phyloP scores from a whole-genome alignment of 257 asterid species.

The Plantago major region DNA sequence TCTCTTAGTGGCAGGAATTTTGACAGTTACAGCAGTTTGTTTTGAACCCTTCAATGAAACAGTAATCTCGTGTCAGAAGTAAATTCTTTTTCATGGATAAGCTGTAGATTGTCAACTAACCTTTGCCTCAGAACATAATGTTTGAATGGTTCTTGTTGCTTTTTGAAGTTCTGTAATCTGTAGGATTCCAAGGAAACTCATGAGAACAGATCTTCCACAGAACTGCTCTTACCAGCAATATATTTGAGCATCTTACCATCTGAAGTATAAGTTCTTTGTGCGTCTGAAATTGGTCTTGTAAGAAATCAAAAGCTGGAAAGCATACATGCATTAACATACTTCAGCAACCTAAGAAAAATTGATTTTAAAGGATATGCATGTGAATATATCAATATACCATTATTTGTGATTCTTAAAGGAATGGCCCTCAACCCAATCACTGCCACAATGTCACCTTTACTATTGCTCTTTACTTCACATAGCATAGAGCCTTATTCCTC shows the following conservation, averaged over 20 bases:
- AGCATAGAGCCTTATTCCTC: too few relatives aligned
- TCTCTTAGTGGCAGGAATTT: constrained; percentile 82
- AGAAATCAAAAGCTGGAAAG: constrained; percentile 69
- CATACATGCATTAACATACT: not conserved
- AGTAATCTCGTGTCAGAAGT: constrained; percentile 16
- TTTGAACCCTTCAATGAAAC: constrained; percentile 56
- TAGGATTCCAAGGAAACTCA: constrained; percentile 15
- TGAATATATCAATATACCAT: not conserved
- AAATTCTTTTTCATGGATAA: constrained; percentile 6
- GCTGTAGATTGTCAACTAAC: constrained; percentile 31
- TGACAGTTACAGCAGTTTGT: constrained; percentile 65
- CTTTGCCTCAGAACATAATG: constrained; percentile 89
- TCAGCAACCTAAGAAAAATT: too few relatives aligned
- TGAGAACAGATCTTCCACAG: constrained; percentile 14
- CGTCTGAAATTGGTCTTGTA: constrained; percentile 53
- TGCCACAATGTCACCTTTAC: too few relatives aligned
- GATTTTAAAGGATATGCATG: not conserved
- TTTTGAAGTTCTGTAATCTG: constrained; percentile 87
- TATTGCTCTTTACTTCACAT: too few relatives aligned
- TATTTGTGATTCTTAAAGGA: not conserved
- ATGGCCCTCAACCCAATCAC: too few relatives aligned
- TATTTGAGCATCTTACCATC: constrained; percentile 51
- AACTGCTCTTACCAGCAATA: constrained; percentile 9
- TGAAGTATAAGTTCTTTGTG: constrained; percentile 61
- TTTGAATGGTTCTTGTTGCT: constrained; percentile 82